Percentiles rank a stretch among this genome's conserved stretches.
These are phyloP conservation scores for Sanghuangporus sanghuang DNA, from an alignment of 1,284 basidiomycete species.

Conservation along the genomic window DNA sequence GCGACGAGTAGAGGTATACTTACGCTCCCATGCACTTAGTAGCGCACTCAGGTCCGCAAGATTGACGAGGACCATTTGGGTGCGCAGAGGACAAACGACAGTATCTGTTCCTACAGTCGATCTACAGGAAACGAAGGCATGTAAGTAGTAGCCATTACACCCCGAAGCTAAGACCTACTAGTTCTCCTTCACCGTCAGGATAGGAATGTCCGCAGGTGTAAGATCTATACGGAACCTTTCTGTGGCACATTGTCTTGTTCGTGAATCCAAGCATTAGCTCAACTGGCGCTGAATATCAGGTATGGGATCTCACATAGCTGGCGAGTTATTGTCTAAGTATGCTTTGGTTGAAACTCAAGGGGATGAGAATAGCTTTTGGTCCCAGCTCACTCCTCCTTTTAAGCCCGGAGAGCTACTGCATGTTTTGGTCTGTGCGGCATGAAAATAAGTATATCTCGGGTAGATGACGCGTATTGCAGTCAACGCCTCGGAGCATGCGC, in stretches of 20 bases:
- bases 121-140: not conserved
- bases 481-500: not conserved
- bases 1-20: not conserved
- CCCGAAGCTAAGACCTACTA: not conserved
- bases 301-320: not conserved
- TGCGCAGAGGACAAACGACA: constrained; percentile 15
- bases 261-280: not conserved
- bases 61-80: not conserved
- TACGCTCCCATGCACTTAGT: constrained; percentile 14
- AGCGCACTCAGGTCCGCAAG: constrained; percentile 13
- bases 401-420: not conserved
- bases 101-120: constrained; percentile 7
- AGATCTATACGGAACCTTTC: constrained; percentile 27
- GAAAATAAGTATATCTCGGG: not conserved
- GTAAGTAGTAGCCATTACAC: not conserved
- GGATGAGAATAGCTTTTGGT: not conserved
- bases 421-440: constrained; percentile 7
- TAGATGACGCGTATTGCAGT: not conserved
- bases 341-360: constrained; percentile 11
- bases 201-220: constrained; percentile 32
- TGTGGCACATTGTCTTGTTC: constrained; percentile 30
- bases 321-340: not conserved
- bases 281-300: not conserved
- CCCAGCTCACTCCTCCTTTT: not conserved
- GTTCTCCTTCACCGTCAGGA: constrained; percentile 1